phyloP scores from a whole-genome alignment of 2,329 filamentous ascomycete genomes.

The Colletotrichum karsti region DNA sequence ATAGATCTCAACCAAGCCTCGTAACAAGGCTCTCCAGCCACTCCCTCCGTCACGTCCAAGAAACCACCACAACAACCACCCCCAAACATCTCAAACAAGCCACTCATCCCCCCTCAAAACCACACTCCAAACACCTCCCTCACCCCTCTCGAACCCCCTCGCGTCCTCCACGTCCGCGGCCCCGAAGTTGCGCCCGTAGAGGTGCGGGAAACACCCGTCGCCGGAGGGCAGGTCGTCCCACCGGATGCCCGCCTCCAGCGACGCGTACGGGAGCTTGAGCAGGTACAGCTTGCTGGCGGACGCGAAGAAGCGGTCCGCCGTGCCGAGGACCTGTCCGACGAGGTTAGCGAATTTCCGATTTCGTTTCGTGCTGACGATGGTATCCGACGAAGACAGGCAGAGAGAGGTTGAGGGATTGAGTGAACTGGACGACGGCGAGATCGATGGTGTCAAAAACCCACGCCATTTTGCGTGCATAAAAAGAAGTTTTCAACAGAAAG shows the following conservation, averaged over 20 bases:
- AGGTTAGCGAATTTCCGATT: too few species aligned
- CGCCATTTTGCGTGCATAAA: too few species aligned
- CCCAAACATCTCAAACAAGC: constrained; percentile 41
- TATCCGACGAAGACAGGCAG: too few species aligned
- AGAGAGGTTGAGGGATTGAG: too few species aligned
- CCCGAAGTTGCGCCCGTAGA: constrained; percentile 65
- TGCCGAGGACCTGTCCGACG: constrained; percentile 55
- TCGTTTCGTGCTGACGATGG: too few species aligned
- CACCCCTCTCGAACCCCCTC: constrained; percentile 54
- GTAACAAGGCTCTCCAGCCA: too few species aligned
- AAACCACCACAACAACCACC: too few species aligned
- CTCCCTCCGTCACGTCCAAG: too few species aligned
- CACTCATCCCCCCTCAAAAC: constrained; percentile 49
- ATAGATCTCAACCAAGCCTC: too few species aligned
- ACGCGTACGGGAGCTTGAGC: constrained; percentile 60
- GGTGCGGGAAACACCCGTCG: constrained; percentile 61
- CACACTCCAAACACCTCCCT: constrained; percentile 56
- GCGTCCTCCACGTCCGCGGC: constrained; percentile 56
- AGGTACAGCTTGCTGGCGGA: constrained; percentile 52
- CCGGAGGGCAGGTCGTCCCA: constrained; percentile 64
- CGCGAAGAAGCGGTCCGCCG: constrained; percentile 54
- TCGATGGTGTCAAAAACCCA: too few species aligned
- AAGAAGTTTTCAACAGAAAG: neutral
- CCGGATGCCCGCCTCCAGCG: constrained; percentile 52
- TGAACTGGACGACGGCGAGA: too few species aligned